Evolutionary conservation across 2,329 filamentous ascomycete species (phyloP), one percentile per base, ranked within the genome.

Genomic region (Claviceps pusilla): DNA sequence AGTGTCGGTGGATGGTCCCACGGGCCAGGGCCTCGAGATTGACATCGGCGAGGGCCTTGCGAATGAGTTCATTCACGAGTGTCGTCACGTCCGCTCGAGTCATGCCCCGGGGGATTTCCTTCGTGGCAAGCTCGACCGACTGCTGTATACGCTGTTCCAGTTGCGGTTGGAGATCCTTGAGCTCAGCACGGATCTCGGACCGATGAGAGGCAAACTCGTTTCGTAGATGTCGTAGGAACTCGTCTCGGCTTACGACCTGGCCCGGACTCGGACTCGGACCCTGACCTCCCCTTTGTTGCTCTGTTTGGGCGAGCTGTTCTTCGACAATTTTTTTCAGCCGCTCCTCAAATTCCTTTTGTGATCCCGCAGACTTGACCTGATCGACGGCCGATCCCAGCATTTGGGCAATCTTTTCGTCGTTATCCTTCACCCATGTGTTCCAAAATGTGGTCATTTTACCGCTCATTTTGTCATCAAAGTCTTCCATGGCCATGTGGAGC

Each of bases 401-500:
- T 45, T 63, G 57, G 0, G 62, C 55, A 24, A 72, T 65, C 52
- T 67, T 66, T 51, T 68, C 65, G 14, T 75, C 64, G 62, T 82
- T 83, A 19, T 71, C 71, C 45, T 66, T 68, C 33, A 79, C 62
- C 75, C 78, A 83, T 0, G 68, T 66, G 24, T 74, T 69, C 78
- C 78, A 83, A 4, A 70, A 66, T 42, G 55, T 67, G 1, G 68
- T 65, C 45, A 71, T 59, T 35, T 67, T 67, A 6, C 58, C 56
- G 50, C 68, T 60, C 3, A 71, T 29, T 1, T 56, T 57, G 14
- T 53, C 46, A 10, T 67, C 64, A 16, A 63, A 57, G 3, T 59
- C 59, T 1, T 65, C 61, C 1, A 65, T 24, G 4, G 57, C 57
- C 0, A 61, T 56, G 45, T 62, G 63, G n/a, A 69, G 57, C 41